Evolutionary conservation across 2,329 filamentous ascomycete species (phyloP), one percentile per base, ranked within the genome.

Genomic region (Cercospora brassicicola): DNA sequence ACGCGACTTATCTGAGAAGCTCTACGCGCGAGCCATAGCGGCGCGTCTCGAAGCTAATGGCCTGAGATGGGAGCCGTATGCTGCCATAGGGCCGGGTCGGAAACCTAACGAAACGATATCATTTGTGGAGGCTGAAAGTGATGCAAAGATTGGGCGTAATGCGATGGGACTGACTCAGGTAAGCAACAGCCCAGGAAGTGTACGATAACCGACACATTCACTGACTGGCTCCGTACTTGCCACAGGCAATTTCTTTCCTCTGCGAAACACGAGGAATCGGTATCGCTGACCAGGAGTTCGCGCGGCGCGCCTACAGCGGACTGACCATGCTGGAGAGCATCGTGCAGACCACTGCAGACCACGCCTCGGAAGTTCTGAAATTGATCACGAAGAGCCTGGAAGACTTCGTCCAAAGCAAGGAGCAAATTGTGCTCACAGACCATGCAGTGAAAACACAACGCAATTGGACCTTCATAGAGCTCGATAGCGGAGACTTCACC

Each of bases 101-200:
- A 51, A 13, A 73, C 77, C 10, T 69, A 73, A 8, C 67, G 72
- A 23, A 69, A 72, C 75, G 0, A 73, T 77, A 7, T 69, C 69
- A 1, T 71, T 78, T 11, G 69, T 75, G 7, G 79, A 80, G 69
- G 78, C 78, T 3, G 77, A 76, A 2, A 79, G 75, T 4, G 77
- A 79, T 61, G 77, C 76, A 2, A 79, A 78, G 59, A 80, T 79
- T 51, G 78, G 78, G 1, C 75, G 78, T n/a, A 79, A 80, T 57
- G 75, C 75, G 10, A 78, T 79, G 75, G 79, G 77, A 2, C 68
- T 80, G 5, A 77, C 74, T 23, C 45, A 48, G 45, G 45, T 48
- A 10, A 45, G 42, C 9, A 18, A 45, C 8, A 45, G n/a, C 39
- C 39, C 7, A 45, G 15, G 6, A n/a, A n/a, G 13, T 45, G 15